Percentiles rank a stretch among this genome's conserved stretches.
Conservation (phyloP, 1,284 basidiomycete species). For the Ganoderma meredithae region DNA sequence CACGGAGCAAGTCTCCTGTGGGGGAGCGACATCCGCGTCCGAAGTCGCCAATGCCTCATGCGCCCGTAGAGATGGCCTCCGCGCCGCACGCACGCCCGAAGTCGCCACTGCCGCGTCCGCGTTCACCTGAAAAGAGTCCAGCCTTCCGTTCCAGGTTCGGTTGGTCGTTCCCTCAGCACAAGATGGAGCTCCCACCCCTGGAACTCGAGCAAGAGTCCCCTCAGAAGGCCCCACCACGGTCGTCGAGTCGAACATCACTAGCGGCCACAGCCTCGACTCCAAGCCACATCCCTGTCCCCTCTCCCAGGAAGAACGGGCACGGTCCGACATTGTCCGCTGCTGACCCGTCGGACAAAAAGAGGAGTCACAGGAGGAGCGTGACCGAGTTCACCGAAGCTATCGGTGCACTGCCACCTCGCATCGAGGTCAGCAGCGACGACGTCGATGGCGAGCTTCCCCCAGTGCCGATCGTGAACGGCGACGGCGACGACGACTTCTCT, state of each 20-base stretch:
- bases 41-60: slow-evolving; percentile 33
- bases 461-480: slow-evolving; percentile 29
- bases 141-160: slow-evolving; percentile 46
- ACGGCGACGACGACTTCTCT: slow-evolving; percentile 40
- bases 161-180: slow-evolving; percentile 49
- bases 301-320: slow-evolving; percentile 37
- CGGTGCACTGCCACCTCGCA: slow-evolving; percentile 38
- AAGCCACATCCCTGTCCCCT: slow-evolving; percentile 56
- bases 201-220: slow-evolving; percentile 47
- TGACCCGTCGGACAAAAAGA: slow-evolving; percentile 27
- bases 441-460: slow-evolving; percentile 33
- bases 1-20: slow-evolving; percentile 22
- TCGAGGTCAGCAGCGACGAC: slow-evolving; percentile 30
- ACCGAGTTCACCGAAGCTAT: slow-evolving; percentile 42
- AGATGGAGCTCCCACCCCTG: slow-evolving; percentile 46
- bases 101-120: slow-evolving; percentile 19
- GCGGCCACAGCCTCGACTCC: slow-evolving; percentile 6
- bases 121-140: slow-evolving; percentile 22
- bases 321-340: slow-evolving; percentile 14
- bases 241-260: slow-evolving; percentile 38
- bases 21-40: slow-evolving; percentile 28
- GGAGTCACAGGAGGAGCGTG: slow-evolving; percentile 40
- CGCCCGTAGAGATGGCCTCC: slow-evolving; percentile 21
- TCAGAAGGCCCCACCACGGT: slow-evolving; percentile 37
- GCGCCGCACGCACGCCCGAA: slow-evolving; percentile 20